A percentile compares a stretch with the other conserved stretches of the same genome.
Evolutionary conservation across 345 rosid genomes (phyloP).

Genomic region (Physaria fendleri): DNA sequence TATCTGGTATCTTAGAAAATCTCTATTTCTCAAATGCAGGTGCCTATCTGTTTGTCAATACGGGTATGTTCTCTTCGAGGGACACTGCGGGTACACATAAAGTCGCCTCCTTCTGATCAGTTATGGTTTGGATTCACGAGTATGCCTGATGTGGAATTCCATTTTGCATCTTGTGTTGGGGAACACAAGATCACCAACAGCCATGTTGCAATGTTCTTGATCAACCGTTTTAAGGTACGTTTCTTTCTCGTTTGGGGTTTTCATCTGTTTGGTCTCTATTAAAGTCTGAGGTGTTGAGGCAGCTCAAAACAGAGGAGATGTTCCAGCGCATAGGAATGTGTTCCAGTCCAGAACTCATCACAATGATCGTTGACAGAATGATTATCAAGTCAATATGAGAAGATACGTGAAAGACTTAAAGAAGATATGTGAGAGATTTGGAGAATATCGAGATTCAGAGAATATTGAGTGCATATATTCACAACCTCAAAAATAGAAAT

Average conservation of each 20-base stretch:
- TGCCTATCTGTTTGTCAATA: constrained; percentile 77
- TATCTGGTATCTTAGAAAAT: constrained; percentile 13
- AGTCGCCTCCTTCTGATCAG: constrained; percentile 96
- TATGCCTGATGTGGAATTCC: constrained; percentile 80
- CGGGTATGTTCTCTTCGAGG: constrained; percentile 76
- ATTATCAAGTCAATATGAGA: no score
- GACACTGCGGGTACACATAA: constrained; percentile 64
- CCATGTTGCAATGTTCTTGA: constrained; percentile 61
- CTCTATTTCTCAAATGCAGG: constrained; percentile 41
- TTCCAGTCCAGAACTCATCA: no score
- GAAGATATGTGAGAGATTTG: no score
- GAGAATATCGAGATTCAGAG: no score
- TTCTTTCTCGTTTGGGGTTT: background rate
- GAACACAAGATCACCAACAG: constrained; percentile 74
- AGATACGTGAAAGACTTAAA: no score
- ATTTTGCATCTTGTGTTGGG: constrained; percentile 74
- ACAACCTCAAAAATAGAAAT: no score
- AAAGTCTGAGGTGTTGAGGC: background rate
- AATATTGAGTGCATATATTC: no score
- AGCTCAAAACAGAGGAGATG: no score
- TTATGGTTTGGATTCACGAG: constrained; percentile 88
- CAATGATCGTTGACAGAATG: no score
- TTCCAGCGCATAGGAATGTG: no score
- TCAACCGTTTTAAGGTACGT: constrained; percentile 72
- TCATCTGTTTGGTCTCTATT: constrained; percentile 9